These are phyloP conservation scores for Xylaria palmicola DNA, from an alignment of 495 filamentous ascomycete genomes.

Conservation along the genomic window DNA sequence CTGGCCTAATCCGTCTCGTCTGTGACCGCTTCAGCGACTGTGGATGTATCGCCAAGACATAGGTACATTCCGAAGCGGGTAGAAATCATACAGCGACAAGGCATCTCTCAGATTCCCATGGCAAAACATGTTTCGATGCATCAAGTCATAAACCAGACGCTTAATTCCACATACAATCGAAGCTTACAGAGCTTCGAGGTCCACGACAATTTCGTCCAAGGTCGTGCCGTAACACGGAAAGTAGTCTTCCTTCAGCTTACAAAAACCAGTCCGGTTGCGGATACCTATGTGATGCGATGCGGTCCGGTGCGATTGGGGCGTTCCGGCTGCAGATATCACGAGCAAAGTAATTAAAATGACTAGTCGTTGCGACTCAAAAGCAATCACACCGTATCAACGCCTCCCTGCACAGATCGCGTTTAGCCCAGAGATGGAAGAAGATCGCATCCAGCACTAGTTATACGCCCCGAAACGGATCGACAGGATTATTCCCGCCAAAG, in stretches of 20 bases:
- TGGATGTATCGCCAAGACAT: no score
- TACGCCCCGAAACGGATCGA: not conserved
- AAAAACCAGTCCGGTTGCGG: not conserved
- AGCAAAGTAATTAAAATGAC: not conserved
- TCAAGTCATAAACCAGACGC: not conserved
- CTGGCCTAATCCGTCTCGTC: not conserved
- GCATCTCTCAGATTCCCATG: not conserved
- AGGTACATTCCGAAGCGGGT: not conserved
- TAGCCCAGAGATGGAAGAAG: not conserved
- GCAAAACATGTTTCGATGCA: not conserved
- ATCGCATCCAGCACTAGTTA: not conserved
- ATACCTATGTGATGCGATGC: not conserved
- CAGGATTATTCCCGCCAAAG: not conserved
- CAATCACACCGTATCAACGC: not conserved
- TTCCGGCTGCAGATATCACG: not conserved
- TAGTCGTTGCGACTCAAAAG: not conserved
- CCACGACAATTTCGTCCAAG: not conserved
- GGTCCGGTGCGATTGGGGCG: not conserved
- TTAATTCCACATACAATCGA: not conserved
- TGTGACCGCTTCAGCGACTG: not conserved
- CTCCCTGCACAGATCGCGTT: not conserved
- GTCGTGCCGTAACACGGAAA: not conserved
- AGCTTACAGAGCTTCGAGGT: not conserved
- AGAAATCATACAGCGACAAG: not conserved
- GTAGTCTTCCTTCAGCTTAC: not conserved